Base-by-base conservation (phyloP, 768 basidiomycete genomes). In the Porpolomopsis calyptriformis region DNA sequence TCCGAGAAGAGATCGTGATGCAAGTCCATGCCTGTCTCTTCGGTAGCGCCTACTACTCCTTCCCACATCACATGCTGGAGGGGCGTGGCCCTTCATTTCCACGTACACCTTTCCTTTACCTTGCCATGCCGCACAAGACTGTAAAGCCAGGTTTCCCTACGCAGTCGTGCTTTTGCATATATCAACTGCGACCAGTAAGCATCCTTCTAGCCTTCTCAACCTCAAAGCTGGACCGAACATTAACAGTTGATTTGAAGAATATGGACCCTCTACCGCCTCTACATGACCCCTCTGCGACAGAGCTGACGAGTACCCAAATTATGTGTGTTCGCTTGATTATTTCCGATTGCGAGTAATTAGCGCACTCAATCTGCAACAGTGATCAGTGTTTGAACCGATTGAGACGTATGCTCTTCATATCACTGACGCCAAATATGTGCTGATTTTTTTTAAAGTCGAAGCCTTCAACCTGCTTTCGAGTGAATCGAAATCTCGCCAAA, bases 381-480 rank as follows among this genome's bases (percentile, higher is more conserved):
- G 35, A 48, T 43, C 25, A 40, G 11, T 48, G 39, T 26, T 42
- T 39, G 19, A 43, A 42, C 23, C 19, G 35, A 26, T 43, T 48
- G 25, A 31, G 42, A 43, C 38, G 47, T 48, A 26, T n/a, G 46
- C n/a, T 40, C 14, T 27, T 9, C 14, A 24, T 35, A 4, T 33
- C 41, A 31, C 29, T 31, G 7, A 31, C 29, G 29, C 7, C 26
- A 1, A 4, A 20, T 8, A 12, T 22, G 7, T 20, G 23, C 12
- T 11, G 3, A 4, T 12, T 18, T 35, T 10, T 20, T 33, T 35
- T 38, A 42, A 46, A 74, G 73, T 57, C 33, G 68, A 72, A 50
- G 64, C 73, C 40, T 53, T 57, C 29, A 59, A 49, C 36, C 58
- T 74, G 26, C 49, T 70, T 39, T 56, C 55, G 14, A 62, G 54